Evolutionary conservation across 441 rosid genomes (phyloP), one percentile per base, ranked within the genome.

Genomic region (Populus trichocarpa): DNA sequence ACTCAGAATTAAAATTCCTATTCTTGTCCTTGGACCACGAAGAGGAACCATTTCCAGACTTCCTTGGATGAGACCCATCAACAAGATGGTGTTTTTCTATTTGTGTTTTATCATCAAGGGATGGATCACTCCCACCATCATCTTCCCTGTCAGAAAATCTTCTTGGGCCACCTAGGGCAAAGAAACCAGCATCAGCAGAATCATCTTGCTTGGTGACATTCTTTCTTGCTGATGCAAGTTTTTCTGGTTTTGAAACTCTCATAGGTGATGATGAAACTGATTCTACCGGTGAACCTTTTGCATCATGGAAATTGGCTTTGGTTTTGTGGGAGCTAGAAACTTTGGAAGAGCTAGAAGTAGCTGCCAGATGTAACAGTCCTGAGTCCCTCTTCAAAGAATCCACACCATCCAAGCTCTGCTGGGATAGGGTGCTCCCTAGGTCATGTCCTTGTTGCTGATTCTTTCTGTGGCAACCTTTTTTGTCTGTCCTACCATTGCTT

Each of bases 191-290:
- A 80, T 80, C 80, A 57, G 69, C 73, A 79, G 82, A 72, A 68
- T 78, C 85, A 75, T 61, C 79, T 79, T 81, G 80, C 81, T 65
- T 74, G 32, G 69, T 78, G 78, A 75, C 72, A 76, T 76, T 77
- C 79, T 67, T 83, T 70, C 77, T 77, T 20, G 70, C 81, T 74
- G 82, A 84, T 74, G 84, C 79, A 85, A 72, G 74, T 81, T 83
- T 89, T 66, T 77, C 87, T 2, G 77, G 80, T 81, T 64, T 71
- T 61, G 87, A 77, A 71, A 77, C 63, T 85, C 90, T 92, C 83
- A 81, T 75, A 46, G 93, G 98, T 75, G 90, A 91, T 9, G 95
- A 91, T 66, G 98, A 92, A 81, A 93, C 93, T 64, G 98, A 93
- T 83, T 88, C 98, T 57, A 84, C 87, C 6, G 95, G 96, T 20